A percentile compares a stretch with the other conserved stretches of the same genome.
These are phyloP conservation scores for Strobilomyces confusus DNA, from an alignment of 768 basidiomycete species.

Conservation along the genomic window DNA sequence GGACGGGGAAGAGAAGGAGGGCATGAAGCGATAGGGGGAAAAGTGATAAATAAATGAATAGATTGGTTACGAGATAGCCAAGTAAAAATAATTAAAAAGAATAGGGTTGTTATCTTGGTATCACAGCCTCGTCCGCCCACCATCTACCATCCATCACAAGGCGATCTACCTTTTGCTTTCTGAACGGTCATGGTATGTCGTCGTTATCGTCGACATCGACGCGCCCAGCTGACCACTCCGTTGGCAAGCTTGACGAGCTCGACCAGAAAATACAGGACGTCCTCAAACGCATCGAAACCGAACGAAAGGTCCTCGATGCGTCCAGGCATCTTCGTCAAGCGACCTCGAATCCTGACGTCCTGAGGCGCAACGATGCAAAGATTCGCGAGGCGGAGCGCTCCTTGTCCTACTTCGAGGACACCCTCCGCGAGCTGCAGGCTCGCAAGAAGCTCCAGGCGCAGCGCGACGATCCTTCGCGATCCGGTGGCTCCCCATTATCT, in stretches of 20 bases:
- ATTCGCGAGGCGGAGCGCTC: slow-evolving; percentile 83
- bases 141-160: slow-evolving; percentile 18
- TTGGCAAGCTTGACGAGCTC: slow-evolving; percentile 49
- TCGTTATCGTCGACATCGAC: slow-evolving; percentile 11
- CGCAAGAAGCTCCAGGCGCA: slow-evolving; percentile 66
- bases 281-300: slow-evolving; percentile 84
- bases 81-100: slow-evolving; percentile 12
- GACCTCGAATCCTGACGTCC: slow-evolving; percentile 82
- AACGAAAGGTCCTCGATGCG: slow-evolving; percentile 89
- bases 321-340: slow-evolving; percentile 75
- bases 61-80: slow-evolving; percentile 26
- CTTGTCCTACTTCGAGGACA: slow-evolving; percentile 83
- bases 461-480: slow-evolving; percentile 52
- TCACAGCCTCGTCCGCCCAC: slow-evolving; percentile 29
- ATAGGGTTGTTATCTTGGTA: slow-evolving; percentile 24
- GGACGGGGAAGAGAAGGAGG: slow-evolving; percentile 29
- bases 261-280: slow-evolving; percentile 94
- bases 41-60: slow-evolving; percentile 13
- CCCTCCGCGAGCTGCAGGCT: slow-evolving; percentile 75
- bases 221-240: slow-evolving; percentile 1
- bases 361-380: slow-evolving; percentile 76
- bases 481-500: slow-evolving; percentile 38
- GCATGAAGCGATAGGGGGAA: slow-evolving; percentile 20
- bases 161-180: slow-evolving; percentile 8
- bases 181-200: slow-evolving; percentile 30